Evolutionary conservation across 225 moss, liverwort and hornwort species (phyloP), one percentile per base, ranked within the genome.

Genomic region (Sphagnum tenellum): DNA sequence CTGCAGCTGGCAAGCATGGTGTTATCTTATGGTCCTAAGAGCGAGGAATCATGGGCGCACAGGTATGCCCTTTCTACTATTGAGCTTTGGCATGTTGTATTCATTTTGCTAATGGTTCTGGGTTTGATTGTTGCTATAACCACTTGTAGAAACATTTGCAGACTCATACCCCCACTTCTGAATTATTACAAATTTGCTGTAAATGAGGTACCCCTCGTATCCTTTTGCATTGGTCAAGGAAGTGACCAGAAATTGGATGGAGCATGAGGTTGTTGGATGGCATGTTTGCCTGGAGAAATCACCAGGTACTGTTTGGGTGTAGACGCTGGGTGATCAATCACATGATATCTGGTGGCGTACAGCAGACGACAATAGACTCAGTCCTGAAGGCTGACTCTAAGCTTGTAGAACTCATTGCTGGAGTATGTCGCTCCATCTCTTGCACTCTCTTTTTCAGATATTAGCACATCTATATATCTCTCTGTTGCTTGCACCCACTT

Each of bases 1-100:
- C 85, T 96, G 61, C 83, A 79, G 46, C 65, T 96, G 75, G 89
- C 92, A 67, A 78, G 80, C 70, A 73, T 92, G 68, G 90, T 96
- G 47, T 79, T 96, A 60, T 88, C 92, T 45, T 89, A 85, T 60
- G 89, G 92, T 47, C 92, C 89, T 45, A 96, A 96, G 77, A 96
- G 96, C 74, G 96, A 96, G 80, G 96, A 96, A 70, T 81, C 96
- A 51, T 96, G 96, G 96, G 88, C 92, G 55, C 56, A 96, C 88
- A 96, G 96, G 96, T 96, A 55, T 74, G 57, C 71, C 65, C 66
- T 47, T 66, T 59, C 67, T 8, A 14, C 66, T 44, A 49, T 45
- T 45, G 3, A 49, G 60, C 60, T 61, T 9, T 4, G 29, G 29
- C 29, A 29, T 29, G 29, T 29, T 29, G 29, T 29, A 29, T 29